A percentile compares a stretch with the other conserved stretches of the same genome.
Conservation (phyloP, 2,329 filamentous ascomycete species). For the Claviceps pusilla region DNA sequence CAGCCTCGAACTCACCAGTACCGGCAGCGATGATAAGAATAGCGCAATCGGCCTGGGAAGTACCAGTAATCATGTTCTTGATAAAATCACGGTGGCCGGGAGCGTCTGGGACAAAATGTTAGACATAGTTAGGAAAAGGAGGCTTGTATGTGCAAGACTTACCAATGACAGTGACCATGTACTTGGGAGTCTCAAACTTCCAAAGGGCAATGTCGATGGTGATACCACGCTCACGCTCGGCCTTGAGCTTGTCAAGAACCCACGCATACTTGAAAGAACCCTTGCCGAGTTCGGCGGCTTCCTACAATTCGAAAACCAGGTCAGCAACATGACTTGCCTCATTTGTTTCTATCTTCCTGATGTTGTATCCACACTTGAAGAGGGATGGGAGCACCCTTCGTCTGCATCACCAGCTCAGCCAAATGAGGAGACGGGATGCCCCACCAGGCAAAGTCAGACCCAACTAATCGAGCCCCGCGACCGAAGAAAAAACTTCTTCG, state of each 20-base stretch:
- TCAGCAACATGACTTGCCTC: neutral
- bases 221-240: constrained; percentile 99
- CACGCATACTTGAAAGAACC: constrained; percentile 99
- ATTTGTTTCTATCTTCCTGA: too few relatives aligned
- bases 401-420: too few relatives aligned
- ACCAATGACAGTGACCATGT: constrained; percentile 96
- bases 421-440: too few relatives aligned
- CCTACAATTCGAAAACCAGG: constrained; percentile 36
- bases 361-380: neutral
- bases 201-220: constrained; percentile 99
- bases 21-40: constrained; percentile 99
- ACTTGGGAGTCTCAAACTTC: constrained; percentile 99
- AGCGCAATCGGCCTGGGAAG: constrained; percentile 98
- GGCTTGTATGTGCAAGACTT: constrained; percentile 13
- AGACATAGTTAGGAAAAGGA: too few relatives aligned
- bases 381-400: too few relatives aligned
- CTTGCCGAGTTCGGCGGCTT: constrained; percentile 98
- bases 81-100: constrained; percentile 99
- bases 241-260: constrained; percentile 99
- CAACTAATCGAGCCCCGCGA: too few relatives aligned
- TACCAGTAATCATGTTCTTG: constrained; percentile 99
- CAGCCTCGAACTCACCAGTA: constrained; percentile 99
- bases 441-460: too few relatives aligned
- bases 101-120: constrained; percentile 47
- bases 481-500: too few relatives aligned